Conservation (phyloP, 768 basidiomycete species). For the Serendipita sp. region DNA sequence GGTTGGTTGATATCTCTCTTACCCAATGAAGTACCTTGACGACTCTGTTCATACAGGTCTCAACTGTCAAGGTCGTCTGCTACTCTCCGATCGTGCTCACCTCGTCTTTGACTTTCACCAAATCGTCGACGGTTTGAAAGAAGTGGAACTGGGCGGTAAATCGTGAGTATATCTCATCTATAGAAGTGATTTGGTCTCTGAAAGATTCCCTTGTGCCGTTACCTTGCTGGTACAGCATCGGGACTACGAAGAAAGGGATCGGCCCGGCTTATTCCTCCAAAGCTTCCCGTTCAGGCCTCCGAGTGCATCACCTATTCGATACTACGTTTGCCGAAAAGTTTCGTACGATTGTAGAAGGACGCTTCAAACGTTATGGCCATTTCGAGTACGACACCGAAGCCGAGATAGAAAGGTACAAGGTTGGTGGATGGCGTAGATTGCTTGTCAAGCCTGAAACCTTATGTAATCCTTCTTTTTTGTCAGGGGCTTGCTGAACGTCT, state of each 20-base stretch:
- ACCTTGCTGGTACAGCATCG: constrained; percentile 44
- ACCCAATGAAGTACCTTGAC: neutral
- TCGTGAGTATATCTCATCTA: constrained; percentile 29
- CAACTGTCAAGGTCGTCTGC: constrained; percentile 65
- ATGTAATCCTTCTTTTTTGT: neutral
- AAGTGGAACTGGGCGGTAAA: constrained; percentile 86
- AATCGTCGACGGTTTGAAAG: constrained; percentile 97
- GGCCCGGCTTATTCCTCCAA: constrained; percentile 98
- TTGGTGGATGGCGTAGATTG: constrained; percentile 17
- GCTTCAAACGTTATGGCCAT: constrained; percentile 94
- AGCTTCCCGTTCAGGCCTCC: constrained; percentile 87
- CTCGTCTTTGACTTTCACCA: constrained; percentile 99
- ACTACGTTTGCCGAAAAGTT: constrained; percentile 80
- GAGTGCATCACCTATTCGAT: constrained; percentile 94
- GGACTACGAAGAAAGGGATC: constrained; percentile 95
- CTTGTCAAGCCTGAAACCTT: neutral
- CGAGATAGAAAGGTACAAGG: constrained; percentile 88
- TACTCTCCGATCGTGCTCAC: constrained; percentile 91
- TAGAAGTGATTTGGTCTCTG: too few relatives aligned
- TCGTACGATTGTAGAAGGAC: constrained; percentile 85
- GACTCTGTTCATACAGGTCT: constrained; percentile 39
- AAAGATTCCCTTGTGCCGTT: neutral
- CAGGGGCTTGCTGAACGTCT: constrained; percentile 74
- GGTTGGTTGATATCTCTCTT: constrained; percentile 30
- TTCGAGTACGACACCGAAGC: constrained; percentile 98